Evolutionary conservation across 805 yeast genomes (phyloP), one percentile per base, ranked within the genome.

Genomic region (Lachancea thermotolerans): DNA sequence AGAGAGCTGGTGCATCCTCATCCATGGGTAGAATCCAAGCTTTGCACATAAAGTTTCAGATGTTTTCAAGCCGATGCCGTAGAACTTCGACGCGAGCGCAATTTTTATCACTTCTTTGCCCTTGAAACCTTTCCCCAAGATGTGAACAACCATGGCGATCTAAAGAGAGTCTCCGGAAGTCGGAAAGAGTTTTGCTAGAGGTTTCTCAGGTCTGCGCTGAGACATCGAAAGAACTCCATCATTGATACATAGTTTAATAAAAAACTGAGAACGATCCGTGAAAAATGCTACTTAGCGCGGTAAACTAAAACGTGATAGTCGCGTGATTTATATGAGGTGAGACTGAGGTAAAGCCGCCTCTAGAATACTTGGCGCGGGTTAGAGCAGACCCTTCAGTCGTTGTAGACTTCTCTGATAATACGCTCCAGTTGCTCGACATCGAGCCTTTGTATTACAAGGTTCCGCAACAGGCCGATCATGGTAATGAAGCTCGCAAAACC

Each of bases 401-500:
- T 30, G 25, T 49, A 29, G 47, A 31, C 28, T 18, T 33, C 37
- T 25, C 33, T 4, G 10, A 41, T 35, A n/a, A 57, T 41, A 21
- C 53, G 49, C 39, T 54, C 62, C 16, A 65, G 49, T 45, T 64
- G 67, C 48, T 67, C 73, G 10, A 71, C 61, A 51, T 84, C 95
- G 42, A 87, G 62, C 46, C 95, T 74, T 42, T 88, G 71, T 21
- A 89, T 85, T 52, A 89, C 71, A 41, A 89, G 67, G 40, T 85
- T 78, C 49, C 98, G 68, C 14, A 91, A 67, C 33, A 91, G 67
- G 0, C 90, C 93, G 32, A 89, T 71, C 95, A 90, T 87, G 2
- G 98, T 89, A 18, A 90, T 66, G 57, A 93, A 91, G 55, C 96
- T 86, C 4, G 98, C 97, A 48, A 91, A 58, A 0, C 99, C 98